These are phyloP conservation scores for Yamagishiella unicocca DNA, from an alignment of 139 green algal species.

Conservation along the genomic window DNA sequence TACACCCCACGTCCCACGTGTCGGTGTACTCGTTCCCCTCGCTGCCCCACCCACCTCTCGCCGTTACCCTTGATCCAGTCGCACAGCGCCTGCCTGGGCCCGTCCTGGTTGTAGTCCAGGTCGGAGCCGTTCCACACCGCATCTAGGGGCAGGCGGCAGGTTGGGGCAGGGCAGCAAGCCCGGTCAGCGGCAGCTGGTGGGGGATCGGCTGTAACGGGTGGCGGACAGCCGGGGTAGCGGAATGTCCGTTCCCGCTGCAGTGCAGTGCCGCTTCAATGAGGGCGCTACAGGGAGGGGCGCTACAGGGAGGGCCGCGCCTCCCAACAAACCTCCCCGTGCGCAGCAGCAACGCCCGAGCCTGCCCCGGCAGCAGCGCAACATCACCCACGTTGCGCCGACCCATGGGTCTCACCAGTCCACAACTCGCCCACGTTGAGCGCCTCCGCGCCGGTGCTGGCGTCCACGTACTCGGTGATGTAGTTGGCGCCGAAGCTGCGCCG, in stretches of 20 bases:
- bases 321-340: too few species aligned
- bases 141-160: neutral
- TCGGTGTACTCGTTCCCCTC: too few species aligned
- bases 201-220: too few species aligned
- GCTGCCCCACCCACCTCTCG: constrained; percentile 5
- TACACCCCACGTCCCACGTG: neutral
- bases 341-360: too few species aligned
- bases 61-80: constrained; percentile 82
- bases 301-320: too few species aligned
- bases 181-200: too few species aligned
- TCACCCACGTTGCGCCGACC: neutral
- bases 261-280: too few species aligned
- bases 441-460: constrained; percentile 32
- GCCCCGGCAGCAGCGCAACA: too few species aligned
- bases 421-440: constrained; percentile 55
- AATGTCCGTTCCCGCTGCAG: too few species aligned
- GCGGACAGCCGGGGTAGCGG: too few species aligned
- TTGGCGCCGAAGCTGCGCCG: constrained; percentile 35
- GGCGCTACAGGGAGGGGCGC: too few species aligned
- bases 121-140: constrained; percentile 43
- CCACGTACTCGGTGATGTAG: constrained; percentile 58
- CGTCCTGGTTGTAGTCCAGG: constrained; percentile 89
- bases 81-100: constrained; percentile 83
- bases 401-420: constrained; percentile 6
- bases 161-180: too few species aligned